phyloP scores from a whole-genome alignment of 2,329 filamentous ascomycete genomes.

The Aureobasidium mangrovei region DNA sequence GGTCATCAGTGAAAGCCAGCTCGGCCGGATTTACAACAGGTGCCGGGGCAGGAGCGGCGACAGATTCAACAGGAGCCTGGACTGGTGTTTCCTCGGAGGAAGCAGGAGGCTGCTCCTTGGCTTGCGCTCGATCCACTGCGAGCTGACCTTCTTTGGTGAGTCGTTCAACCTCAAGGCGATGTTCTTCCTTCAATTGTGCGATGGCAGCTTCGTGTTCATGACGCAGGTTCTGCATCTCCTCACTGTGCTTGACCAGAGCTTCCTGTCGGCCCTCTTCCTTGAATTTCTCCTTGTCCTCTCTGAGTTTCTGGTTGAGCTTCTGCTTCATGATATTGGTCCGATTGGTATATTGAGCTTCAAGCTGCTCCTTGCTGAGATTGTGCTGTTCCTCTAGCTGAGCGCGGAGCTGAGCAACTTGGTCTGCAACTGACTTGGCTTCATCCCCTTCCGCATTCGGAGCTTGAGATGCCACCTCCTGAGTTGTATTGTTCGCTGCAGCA shows the following conservation, averaged over 20 bases:
- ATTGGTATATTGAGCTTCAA: conserved; percentile 43
- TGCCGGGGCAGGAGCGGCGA: not conserved
- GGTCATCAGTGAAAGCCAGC: conserved; percentile 38
- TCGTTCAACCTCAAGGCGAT: conserved; percentile 29
- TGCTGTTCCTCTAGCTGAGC: conserved; percentile 31
- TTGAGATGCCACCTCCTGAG: not conserved
- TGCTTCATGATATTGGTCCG: conserved; percentile 63
- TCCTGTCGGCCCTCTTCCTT: conserved; percentile 30
- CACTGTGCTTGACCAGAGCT: conserved; percentile 35
- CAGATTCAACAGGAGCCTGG: conserved; percentile 13
- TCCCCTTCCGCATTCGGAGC: conserved; percentile 19
- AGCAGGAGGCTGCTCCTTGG: conserved; percentile 19
- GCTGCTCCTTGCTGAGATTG: conserved; percentile 32
- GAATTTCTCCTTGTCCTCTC: conserved; percentile 32
- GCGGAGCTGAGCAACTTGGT: conserved; percentile 37
- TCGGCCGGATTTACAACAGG: conserved; percentile 16
- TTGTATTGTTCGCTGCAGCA: conserved; percentile 23
- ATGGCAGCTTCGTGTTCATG: conserved; percentile 39
- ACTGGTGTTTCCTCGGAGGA: conserved; percentile 27
- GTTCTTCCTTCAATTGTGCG: conserved; percentile 29
- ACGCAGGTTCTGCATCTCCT: conserved; percentile 41
- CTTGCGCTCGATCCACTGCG: conserved; percentile 29
- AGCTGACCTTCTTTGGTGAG: conserved; percentile 28
- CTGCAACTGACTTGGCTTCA: conserved; percentile 32
- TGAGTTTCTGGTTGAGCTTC: conserved; percentile 58